Conservation (phyloP, 331 rosid species). For the Acacia concinna region DNA sequence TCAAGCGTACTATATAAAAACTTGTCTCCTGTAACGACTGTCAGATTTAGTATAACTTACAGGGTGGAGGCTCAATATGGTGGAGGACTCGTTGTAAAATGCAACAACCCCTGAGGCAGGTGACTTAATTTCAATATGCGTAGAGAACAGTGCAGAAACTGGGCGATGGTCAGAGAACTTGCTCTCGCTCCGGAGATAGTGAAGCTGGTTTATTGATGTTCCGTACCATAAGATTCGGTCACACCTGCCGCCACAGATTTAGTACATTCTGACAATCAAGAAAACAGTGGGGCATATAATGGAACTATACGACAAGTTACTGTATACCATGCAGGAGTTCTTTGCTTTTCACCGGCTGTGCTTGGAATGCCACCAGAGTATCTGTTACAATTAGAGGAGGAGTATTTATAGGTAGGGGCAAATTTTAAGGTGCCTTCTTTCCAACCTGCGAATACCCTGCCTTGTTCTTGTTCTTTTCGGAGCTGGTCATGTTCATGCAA, state of each 20-base stretch:
- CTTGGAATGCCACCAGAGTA: constrained; percentile 50
- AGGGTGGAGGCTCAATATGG: constrained; percentile 35
- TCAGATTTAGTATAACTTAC: constrained; percentile 43
- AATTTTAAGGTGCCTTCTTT: constrained; percentile 60
- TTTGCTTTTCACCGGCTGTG: constrained; percentile 63
- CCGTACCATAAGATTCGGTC: constrained; percentile 91
- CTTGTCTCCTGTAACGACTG: too few species aligned
- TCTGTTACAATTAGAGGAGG: constrained; percentile 40
- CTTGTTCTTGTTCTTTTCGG: constrained; percentile 45
- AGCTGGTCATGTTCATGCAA: constrained; percentile 67
- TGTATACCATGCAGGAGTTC: constrained; percentile 68
- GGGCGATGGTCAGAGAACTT: constrained; percentile 78
- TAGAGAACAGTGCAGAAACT: constrained; percentile 81
- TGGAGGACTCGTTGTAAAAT: constrained; percentile 33
- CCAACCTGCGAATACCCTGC: constrained; percentile 69
- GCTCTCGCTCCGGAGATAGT: constrained; percentile 81
- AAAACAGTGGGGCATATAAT: neutral
- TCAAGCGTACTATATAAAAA: too few species aligned
- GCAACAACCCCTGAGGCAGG: constrained; percentile 41
- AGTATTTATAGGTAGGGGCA: constrained; percentile 70
- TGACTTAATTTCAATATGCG: constrained; percentile 61
- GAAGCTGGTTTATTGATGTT: constrained; percentile 78
- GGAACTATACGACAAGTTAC: neutral
- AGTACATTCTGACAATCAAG: neutral
- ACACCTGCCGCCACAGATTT: constrained; percentile 56